Conservation (phyloP, 2,329 filamentous ascomycete genomes). For the Neopestalotiopsis rosae region DNA sequence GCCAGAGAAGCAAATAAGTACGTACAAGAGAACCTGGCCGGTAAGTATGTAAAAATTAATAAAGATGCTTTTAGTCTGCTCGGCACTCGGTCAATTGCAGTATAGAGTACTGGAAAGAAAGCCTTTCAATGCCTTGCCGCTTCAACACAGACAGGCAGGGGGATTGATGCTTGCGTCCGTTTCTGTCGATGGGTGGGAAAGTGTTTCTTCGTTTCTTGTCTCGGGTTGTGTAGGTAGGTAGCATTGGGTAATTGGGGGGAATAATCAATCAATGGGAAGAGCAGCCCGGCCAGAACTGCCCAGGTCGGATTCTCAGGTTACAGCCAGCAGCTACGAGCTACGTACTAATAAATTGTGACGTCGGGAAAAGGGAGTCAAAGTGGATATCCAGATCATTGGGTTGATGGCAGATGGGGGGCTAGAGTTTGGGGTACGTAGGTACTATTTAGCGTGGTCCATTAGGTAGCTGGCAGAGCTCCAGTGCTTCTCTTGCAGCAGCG, state of each 20-base stretch:
- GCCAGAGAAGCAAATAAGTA: neutral
- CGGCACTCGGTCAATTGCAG: neutral
- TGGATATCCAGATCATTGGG: neutral
- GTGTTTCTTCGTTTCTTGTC: neutral
- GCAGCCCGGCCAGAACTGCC: neutral
- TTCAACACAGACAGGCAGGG: neutral
- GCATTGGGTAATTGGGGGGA: too few relatives aligned
- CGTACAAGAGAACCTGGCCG: neutral
- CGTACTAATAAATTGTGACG: neutral
- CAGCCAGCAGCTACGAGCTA: neutral
- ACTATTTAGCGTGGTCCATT: too few relatives aligned
- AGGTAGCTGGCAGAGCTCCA: too few relatives aligned
- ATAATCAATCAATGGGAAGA: too few relatives aligned
- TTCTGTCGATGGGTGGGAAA: neutral
- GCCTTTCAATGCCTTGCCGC: neutral
- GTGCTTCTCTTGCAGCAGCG: too few relatives aligned
- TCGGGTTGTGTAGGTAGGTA: neutral
- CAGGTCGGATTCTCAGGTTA: neutral
- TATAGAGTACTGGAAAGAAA: neutral
- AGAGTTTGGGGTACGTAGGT: neutral
- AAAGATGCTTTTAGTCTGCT: neutral
- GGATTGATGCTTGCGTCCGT: neutral
- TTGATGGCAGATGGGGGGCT: neutral
- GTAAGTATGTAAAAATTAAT: neutral
- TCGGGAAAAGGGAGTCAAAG: constrained; percentile 1